Evolutionary conservation across 345 rosid genomes (phyloP).

Genomic region (Excoecaria cochinchinensis): DNA sequence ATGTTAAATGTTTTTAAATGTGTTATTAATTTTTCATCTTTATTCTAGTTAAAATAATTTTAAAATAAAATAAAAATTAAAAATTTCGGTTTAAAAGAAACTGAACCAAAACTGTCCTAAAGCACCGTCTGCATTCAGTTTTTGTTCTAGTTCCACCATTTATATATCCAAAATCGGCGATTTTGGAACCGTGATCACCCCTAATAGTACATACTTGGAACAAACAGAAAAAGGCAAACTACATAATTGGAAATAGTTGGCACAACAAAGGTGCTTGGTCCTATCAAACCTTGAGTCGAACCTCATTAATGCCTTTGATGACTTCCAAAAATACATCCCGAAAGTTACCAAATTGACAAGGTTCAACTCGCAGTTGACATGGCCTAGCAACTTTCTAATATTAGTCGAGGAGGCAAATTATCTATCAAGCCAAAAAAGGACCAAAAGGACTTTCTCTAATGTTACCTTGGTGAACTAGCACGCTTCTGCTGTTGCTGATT

Average conservation of each 20-base stretch:
- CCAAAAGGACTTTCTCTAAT: neutral
- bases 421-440: neutral
- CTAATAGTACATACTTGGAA: neutral
- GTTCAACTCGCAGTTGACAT: neutral
- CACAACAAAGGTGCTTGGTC: neutral
- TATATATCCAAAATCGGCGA: too few species aligned
- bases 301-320: neutral
- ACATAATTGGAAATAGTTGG: neutral
- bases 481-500: slow-evolving; percentile 43
- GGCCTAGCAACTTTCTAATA: neutral
- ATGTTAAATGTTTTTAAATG: too few species aligned
- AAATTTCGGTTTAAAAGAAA: too few species aligned
- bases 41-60: too few species aligned
- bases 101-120: too few species aligned
- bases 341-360: neutral
- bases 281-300: neutral
- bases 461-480: slow-evolving; percentile 43
- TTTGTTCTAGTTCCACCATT: too few species aligned
- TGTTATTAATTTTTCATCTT: too few species aligned
- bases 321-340: neutral
- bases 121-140: too few species aligned
- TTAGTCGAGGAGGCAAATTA: neutral
- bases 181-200: too few species aligned
- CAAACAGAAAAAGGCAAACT: neutral
- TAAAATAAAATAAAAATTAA: too few species aligned